phyloP scores from a whole-genome alignment of 2,329 filamentous ascomycete genomes.

The Aspergillus sp. region DNA sequence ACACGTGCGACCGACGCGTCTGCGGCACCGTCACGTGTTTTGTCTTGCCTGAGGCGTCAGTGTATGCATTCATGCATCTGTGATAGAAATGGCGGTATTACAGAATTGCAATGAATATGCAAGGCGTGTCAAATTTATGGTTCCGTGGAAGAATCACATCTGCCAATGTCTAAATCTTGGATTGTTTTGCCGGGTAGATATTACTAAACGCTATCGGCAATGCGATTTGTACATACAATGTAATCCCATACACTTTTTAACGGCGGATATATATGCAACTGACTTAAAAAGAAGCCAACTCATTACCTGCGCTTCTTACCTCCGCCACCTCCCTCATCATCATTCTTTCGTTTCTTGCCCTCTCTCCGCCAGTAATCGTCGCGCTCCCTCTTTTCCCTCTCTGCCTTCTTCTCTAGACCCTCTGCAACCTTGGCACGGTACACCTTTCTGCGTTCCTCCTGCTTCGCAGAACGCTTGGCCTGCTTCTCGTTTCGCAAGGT shows the following conservation, averaged over 20 bases:
- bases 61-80: background rate
- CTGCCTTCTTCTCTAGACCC: slow-evolving; percentile 78
- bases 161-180: background rate
- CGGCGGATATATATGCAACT: slow-evolving; percentile 24
- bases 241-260: slow-evolving; percentile 19
- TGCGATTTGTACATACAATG: slow-evolving; percentile 22
- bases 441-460: slow-evolving; percentile 79
- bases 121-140: background rate
- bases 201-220: slow-evolving; percentile 24
- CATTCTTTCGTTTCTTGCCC: slow-evolving; percentile 71
- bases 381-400: slow-evolving; percentile 84
- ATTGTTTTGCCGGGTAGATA: slow-evolving; percentile 10
- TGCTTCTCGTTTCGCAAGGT: slow-evolving; percentile 88
- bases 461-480: slow-evolving; percentile 77
- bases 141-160: background rate
- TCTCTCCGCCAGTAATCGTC: slow-evolving; percentile 92
- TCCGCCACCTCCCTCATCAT: slow-evolving; percentile 52
- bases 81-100: background rate
- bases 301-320: slow-evolving; percentile 46
- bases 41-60: background rate
- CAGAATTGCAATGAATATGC: background rate
- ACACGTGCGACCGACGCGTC: slow-evolving; percentile 28
- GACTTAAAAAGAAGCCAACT: slow-evolving; percentile 16
- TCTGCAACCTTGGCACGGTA: slow-evolving; percentile 83
- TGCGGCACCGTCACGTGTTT: slow-evolving; percentile 34